Evolutionary conservation across 345 rosid species (phyloP).

Genomic region (Litchi chinensis): DNA sequence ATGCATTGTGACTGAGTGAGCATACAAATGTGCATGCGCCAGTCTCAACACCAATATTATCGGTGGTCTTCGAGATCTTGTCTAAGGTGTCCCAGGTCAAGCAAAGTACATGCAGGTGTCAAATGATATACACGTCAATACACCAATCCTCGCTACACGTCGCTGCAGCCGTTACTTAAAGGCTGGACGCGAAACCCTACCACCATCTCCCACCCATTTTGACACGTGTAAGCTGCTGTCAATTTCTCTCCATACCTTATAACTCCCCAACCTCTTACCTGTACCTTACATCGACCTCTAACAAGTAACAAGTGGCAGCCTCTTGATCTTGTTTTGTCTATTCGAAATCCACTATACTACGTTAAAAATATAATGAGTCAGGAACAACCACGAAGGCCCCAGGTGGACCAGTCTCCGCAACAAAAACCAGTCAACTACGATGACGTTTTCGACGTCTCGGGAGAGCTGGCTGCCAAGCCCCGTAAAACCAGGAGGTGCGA

Average conservation of each 20-base stretch:
- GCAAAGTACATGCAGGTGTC: too few relatives aligned
- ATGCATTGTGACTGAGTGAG: too few relatives aligned
- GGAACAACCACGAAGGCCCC: conserved; percentile 25
- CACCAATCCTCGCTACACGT: too few relatives aligned
- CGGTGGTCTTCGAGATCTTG: too few relatives aligned
- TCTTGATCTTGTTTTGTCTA: background rate
- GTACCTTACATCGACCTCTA: too few relatives aligned
- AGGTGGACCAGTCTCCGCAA: background rate
- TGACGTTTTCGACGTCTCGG: conserved; percentile 42
- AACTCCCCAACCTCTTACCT: background rate
- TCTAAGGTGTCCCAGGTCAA: too few relatives aligned
- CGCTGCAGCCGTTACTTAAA: too few relatives aligned
- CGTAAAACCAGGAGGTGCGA: conserved; percentile 40
- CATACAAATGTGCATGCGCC: too few relatives aligned
- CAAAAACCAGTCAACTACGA: conserved; percentile 34
- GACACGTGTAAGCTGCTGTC: conserved; percentile 11
- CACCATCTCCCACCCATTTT: background rate
- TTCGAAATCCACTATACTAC: background rate
- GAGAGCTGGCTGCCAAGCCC: conserved; percentile 40
- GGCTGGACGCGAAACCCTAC: background rate
- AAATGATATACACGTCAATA: too few relatives aligned
- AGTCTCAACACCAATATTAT: too few relatives aligned
- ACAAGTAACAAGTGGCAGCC: background rate
- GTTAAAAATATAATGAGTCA: conserved; percentile 29
- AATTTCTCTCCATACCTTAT: background rate